Evolutionary conservation across 495 filamentous ascomycete genomes (phyloP).

Genomic region (Amorphotheca resinae): DNA sequence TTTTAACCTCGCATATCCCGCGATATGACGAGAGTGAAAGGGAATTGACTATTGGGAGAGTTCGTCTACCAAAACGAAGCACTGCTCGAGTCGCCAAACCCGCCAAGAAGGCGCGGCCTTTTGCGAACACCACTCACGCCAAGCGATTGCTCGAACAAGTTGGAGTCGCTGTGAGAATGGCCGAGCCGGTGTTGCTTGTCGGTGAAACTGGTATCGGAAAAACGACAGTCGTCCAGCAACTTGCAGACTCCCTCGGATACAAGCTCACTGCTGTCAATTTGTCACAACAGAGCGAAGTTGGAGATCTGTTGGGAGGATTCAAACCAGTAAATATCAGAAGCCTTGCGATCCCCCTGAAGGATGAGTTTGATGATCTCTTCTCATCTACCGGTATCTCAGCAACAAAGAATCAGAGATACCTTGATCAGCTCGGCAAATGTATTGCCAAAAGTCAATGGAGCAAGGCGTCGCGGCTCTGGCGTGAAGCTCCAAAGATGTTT

Average conservation of each 20-base stretch:
- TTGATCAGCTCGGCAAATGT: conserved; percentile 65
- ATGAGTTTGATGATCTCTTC: conserved; percentile 86
- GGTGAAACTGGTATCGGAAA: conserved; percentile 98
- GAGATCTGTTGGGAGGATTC: conserved; percentile 88
- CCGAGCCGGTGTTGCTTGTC: conserved; percentile 83
- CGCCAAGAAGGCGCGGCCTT: conserved; percentile 35
- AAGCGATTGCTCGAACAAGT: conserved; percentile 71
- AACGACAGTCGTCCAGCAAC: conserved; percentile 85
- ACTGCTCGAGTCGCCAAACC: conserved; percentile 31
- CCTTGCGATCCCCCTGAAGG: conserved; percentile 79
- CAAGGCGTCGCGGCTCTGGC: conserved; percentile 72
- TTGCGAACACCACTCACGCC: conserved; percentile 63
- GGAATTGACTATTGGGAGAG: conserved; percentile 55
- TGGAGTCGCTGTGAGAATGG: conserved; percentile 63
- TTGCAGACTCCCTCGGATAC: conserved; percentile 68
- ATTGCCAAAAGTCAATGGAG: conserved; percentile 75
- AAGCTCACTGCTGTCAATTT: conserved; percentile 85
- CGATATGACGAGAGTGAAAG: conserved; percentile 43
- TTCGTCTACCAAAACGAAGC: conserved; percentile 37
- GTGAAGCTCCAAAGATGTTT: conserved; percentile 76
- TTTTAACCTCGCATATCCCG: conserved; percentile 54
- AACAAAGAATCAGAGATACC: conserved; percentile 74
- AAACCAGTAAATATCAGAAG: conserved; percentile 87
- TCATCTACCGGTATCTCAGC: conserved; percentile 66
- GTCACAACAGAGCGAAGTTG: conserved; percentile 92